Percentiles rank a stretch among this genome's conserved stretches.
Conservation (phyloP, 768 basidiomycete species). For the Phanerochaete sordida region DNA sequence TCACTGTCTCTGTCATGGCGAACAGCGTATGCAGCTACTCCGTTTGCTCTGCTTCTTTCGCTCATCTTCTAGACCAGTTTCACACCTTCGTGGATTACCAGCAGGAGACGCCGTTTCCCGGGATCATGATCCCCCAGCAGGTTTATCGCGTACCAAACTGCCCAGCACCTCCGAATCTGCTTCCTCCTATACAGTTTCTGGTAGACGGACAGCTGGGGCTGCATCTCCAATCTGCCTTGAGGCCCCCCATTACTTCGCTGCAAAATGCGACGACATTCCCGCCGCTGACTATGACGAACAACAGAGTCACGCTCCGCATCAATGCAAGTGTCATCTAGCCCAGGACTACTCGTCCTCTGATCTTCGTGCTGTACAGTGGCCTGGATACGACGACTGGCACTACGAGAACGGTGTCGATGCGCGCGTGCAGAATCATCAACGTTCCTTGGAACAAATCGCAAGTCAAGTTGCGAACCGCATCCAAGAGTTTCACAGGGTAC, state of each 20-base stretch:
- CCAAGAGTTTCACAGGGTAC: not conserved
- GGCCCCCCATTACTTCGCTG: not conserved
- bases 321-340: not conserved
- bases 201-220: not conserved
- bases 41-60: not conserved
- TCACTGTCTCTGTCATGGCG: not conserved
- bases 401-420: not conserved
- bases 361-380: not conserved
- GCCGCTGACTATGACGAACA: not conserved
- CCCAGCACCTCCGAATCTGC: not conserved
- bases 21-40: not conserved
- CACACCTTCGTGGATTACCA: not conserved
- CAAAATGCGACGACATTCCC: not conserved
- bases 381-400: not conserved
- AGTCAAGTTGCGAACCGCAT: not conserved
- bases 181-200: not conserved
- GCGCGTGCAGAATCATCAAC: not conserved
- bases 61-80: not conserved
- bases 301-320: not conserved
- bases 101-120: not conserved
- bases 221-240: not conserved
- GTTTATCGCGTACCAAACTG: not conserved
- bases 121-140: constrained; percentile 2
- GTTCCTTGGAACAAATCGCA: not conserved
- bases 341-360: not conserved